Evolutionary conservation across 148 eudicot species (phyloP).

Genomic region (Camellia lanceoleosa): DNA sequence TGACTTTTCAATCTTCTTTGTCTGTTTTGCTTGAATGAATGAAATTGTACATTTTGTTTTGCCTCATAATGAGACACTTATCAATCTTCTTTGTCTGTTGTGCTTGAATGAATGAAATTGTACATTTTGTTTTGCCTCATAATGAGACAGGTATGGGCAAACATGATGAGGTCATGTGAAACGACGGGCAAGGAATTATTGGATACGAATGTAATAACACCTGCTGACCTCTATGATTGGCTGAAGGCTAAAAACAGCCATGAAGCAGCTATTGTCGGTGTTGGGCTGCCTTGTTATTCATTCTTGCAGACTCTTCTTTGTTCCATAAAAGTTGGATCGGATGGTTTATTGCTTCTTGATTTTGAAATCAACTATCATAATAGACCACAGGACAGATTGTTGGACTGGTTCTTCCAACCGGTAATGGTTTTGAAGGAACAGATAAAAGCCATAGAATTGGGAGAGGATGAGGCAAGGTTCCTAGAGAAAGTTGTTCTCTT

Average conservation of each 20-base stretch:
- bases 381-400: conserved; percentile 67
- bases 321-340: conserved; percentile 64
- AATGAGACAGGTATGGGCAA: conserved; percentile 70
- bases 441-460: conserved; percentile 50
- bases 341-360: conserved; percentile 59
- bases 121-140: neutral
- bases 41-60: neutral
- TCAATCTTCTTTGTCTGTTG: neutral
- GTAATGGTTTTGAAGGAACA: conserved; percentile 84
- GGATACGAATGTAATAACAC: conserved; percentile 47
- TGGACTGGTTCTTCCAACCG: conserved; percentile 94
- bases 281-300: conserved; percentile 74
- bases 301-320: conserved; percentile 43
- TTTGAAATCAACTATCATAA: conserved; percentile 59
- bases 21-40: conserved; percentile 5
- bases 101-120: neutral
- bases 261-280: conserved; percentile 52
- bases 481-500: conserved; percentile 65
- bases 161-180: conserved; percentile 68
- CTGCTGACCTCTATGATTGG: conserved; percentile 72
- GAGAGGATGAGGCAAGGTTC: conserved; percentile 59
- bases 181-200: conserved; percentile 58
- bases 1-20: neutral
- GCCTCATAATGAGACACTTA: conserved; percentile 12
- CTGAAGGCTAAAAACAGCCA: conserved; percentile 57